A percentile compares a stretch with the other conserved stretches of the same genome.
Evolutionary conservation across 2,329 filamentous ascomycete species (phyloP).

Genomic region (Moelleriella libera): DNA sequence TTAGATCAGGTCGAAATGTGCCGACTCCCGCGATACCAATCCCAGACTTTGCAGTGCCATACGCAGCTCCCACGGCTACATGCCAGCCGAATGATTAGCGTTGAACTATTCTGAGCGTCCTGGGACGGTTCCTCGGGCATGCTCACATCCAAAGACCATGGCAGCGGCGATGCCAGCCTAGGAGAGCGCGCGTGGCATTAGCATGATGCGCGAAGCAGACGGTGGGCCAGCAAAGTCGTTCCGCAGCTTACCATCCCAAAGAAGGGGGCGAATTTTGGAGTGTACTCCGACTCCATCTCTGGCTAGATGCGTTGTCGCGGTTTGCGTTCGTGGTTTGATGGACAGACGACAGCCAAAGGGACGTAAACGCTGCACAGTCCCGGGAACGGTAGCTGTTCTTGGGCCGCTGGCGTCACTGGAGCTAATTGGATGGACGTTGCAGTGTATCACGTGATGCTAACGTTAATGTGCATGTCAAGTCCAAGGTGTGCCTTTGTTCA

Average conservation of each 20-base stretch:
- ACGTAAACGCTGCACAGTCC: not conserved
- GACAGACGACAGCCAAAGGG: not conserved
- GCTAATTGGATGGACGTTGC: no score
- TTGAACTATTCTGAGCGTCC: not conserved
- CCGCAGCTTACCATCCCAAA: conserved; percentile 60
- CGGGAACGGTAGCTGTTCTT: no score
- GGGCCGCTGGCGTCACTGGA: no score
- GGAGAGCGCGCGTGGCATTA: not conserved
- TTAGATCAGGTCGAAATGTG: conserved; percentile 72
- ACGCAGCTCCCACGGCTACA: conserved; percentile 58
- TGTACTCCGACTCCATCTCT: conserved; percentile 44
- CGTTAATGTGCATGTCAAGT: no score
- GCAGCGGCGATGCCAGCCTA: conserved; percentile 67
- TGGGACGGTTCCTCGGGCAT: not conserved
- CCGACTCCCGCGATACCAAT: conserved; percentile 79
- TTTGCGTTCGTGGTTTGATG: not conserved
- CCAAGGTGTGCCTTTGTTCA: no score
- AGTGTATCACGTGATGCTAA: no score
- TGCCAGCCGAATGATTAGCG: not conserved
- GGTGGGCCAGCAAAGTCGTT: conserved; percentile 8
- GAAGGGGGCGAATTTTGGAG: conserved; percentile 77
- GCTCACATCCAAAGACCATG: conserved; percentile 74
- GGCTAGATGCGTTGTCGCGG: conserved; percentile 3
- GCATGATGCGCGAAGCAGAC: not conserved
- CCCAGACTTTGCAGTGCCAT: conserved; percentile 77